Evolutionary conservation across 2,329 filamentous ascomycete genomes (phyloP), one percentile per base, ranked within the genome.

Genomic region (Lecanicillium sp.): DNA sequence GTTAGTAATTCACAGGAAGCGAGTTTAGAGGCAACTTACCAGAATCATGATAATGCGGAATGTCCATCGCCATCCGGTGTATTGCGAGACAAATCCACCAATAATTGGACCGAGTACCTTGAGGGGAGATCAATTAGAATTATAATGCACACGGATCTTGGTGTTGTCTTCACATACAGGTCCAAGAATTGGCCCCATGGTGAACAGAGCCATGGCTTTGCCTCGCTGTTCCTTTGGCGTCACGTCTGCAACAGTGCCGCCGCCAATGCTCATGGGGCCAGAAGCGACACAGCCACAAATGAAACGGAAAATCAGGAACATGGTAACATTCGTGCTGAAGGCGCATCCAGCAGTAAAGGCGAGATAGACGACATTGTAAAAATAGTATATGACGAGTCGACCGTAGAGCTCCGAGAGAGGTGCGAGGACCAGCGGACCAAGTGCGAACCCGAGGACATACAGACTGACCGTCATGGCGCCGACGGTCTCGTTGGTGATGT

Each of bases 241-340:
- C 14, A 84, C 66, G 56, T 84, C 80, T 19, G 71, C 72, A 8
- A 84, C 52, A 0, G 82, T 79, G 18, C 78, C 79, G 9, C 77
- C 77, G 0, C 76, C 79, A 49, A 79, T 79, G 8, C 75, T 81
- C 11, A 84, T 66, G 1, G 79, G 77, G 0, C 76, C 75, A 0
- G 69, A 70, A 11, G 70, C 74, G 48, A 79, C 78, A 41, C 78
- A 66, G 0, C 72, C 77, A 4, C 67, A 62, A 43, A 79, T 74
- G 54, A 82, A 81, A 7, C 78, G 66, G 9, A 73, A 76, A 28
- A 78, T 57, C 56, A 81, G 65, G 18, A 84, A 56, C 1, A 75
- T 76, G 50, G 77, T 73, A 3, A 80, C 61, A 48, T 80, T 71
- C 50, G 78, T 75, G 3, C 71, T 65, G 0, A 81, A 55, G 5